phyloP scores from a whole-genome alignment of 768 basidiomycete genomes.

The Boletus eberwhitei region DNA sequence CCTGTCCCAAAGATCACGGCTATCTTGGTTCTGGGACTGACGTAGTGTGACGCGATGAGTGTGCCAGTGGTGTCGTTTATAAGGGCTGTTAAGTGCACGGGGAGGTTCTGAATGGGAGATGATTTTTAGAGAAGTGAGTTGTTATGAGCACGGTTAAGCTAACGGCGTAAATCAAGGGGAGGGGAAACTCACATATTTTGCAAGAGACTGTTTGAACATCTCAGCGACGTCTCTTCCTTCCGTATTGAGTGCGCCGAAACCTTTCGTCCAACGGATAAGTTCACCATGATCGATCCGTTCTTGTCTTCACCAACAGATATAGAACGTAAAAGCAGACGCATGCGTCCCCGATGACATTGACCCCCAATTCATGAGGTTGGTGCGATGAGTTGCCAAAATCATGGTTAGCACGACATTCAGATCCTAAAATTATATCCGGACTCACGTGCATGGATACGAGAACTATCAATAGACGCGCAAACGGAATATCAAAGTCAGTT shows the following conservation, averaged over 20 bases:
- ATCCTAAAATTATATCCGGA: conserved; percentile 12
- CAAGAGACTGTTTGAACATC: conserved; percentile 85
- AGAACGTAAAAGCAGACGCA: background rate
- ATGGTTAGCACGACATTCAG: background rate
- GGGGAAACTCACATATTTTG: conserved; percentile 58
- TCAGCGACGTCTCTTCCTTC: conserved; percentile 91
- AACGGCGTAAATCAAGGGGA: background rate
- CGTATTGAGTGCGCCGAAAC: conserved; percentile 87
- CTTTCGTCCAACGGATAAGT: conserved; percentile 99
- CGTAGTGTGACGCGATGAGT: conserved; percentile 94
- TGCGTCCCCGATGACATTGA: background rate
- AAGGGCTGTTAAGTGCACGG: conserved; percentile 76
- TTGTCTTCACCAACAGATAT: conserved; percentile 53
- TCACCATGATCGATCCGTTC: conserved; percentile 88
- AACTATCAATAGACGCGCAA: conserved; percentile 49
- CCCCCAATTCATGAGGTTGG: background rate
- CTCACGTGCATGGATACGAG: conserved; percentile 92
- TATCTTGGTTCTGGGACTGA: conserved; percentile 86
- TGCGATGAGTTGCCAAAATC: background rate
- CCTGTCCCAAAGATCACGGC: conserved; percentile 98
- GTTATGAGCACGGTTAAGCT: background rate
- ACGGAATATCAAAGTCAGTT: conserved; percentile 5
- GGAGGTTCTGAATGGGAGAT: conserved; percentile 57
- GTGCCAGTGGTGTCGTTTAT: conserved; percentile 99
- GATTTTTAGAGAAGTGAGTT: background rate